Percentiles rank a stretch among this genome's conserved stretches.
These are phyloP conservation scores for Candida xyloterini DNA, from an alignment of 805 yeast species.

Conservation along the genomic window DNA sequence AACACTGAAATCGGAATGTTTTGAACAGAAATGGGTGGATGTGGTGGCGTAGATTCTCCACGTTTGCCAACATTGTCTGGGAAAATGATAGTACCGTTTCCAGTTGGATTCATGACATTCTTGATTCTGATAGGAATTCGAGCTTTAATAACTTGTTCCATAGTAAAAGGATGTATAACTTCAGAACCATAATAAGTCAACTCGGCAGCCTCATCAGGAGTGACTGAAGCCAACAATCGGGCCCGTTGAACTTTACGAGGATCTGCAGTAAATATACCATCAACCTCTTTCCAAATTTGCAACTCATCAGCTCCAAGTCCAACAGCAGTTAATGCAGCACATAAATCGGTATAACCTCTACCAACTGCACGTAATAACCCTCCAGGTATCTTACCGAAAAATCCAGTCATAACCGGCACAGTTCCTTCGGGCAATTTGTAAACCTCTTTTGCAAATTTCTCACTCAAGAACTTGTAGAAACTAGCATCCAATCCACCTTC, in stretches of 20 bases:
- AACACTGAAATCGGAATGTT: conserved; percentile 39
- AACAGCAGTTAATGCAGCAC: conserved; percentile 96
- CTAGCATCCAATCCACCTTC: conserved; percentile 61
- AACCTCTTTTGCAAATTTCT: conserved; percentile 49
- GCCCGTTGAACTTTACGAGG: conserved; percentile 94
- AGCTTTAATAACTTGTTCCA: conserved; percentile 97
- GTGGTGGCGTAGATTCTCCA: conserved; percentile 92
- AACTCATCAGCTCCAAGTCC: conserved; percentile 89
- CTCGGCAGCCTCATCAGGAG: conserved; percentile 99
- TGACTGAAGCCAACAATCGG: conserved; percentile 76
- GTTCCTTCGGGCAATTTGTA: conserved; percentile 36
- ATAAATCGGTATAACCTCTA: conserved; percentile 94
- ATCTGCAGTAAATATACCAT: conserved; percentile 97
- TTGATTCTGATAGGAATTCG: conserved; percentile 95
- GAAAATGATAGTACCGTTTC: conserved; percentile 89
- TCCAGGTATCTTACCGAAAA: conserved; percentile 94
- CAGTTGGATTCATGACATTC: conserved; percentile 91
- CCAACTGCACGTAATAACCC: conserved; percentile 92
- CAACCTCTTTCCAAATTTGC: conserved; percentile 99
- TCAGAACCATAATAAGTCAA: conserved; percentile 96
- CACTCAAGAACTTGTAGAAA: conserved; percentile 58
- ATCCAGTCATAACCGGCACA: conserved; percentile 93
- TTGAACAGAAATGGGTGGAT: conserved; percentile 80
- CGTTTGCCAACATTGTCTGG: conserved; percentile 84
- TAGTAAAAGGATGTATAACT: conserved; percentile 97